These are phyloP conservation scores for Paraconiothyrium sp. DNA, from an alignment of 2,329 filamentous ascomycete genomes.

Conservation along the genomic window DNA sequence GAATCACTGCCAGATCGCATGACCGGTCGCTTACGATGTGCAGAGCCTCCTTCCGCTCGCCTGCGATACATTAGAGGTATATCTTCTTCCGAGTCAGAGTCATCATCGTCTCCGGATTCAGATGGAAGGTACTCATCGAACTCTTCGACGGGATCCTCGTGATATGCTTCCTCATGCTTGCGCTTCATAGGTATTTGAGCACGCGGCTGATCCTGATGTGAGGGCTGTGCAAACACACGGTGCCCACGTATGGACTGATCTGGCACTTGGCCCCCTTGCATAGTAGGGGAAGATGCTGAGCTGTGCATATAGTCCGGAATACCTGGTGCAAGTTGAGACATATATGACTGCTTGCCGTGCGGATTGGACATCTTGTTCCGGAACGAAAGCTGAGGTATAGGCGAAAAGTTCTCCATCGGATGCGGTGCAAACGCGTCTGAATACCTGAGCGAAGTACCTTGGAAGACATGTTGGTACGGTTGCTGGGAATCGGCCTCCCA, in stretches of 20 bases:
- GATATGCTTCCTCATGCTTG: slow-evolving; percentile 6
- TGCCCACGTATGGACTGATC: neutral
- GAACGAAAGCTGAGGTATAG: neutral
- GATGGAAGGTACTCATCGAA: neutral
- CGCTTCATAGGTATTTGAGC: slow-evolving; percentile 5
- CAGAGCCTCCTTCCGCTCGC: neutral
- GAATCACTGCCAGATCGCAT: neutral
- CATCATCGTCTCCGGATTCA: neutral
- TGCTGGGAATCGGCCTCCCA: neutral
- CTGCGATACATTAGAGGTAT: slow-evolving; percentile 1
- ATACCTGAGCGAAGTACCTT: too few species aligned
- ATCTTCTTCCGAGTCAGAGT: slow-evolving; percentile 10
- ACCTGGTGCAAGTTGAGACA: neutral
- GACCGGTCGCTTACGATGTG: neutral
- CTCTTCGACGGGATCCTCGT: neutral
- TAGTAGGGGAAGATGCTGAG: neutral
- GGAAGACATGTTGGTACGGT: neutral
- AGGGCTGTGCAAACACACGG: too few species aligned
- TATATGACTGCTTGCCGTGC: neutral
- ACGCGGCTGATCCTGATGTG: neutral
- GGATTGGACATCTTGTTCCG: neutral
- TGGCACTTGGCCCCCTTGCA: neutral
- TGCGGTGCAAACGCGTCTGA: neutral
- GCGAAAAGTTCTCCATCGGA: neutral
- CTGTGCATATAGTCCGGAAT: neutral